phyloP scores from a whole-genome alignment of 192 early-diverging fungal species.

The Gonapodya prolifera region DNA sequence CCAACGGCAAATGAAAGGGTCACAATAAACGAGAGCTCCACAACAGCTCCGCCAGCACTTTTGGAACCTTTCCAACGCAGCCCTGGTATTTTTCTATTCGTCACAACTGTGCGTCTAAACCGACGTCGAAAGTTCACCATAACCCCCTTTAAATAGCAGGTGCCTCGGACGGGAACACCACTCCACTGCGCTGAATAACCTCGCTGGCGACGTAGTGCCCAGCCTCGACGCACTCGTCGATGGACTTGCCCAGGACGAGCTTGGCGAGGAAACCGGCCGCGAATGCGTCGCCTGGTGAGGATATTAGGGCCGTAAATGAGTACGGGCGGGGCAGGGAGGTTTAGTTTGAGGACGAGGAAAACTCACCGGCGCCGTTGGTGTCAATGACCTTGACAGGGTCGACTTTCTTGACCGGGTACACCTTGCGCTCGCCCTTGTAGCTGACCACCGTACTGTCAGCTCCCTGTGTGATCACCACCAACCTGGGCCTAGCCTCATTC shows the following conservation, averaged over 20 bases:
- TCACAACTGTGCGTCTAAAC: no score
- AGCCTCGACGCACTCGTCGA: constrained; percentile 61
- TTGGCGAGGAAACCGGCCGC: constrained; percentile 84
- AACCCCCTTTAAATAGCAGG: no score
- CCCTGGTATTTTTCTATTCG: no score
- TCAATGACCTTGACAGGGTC: constrained; percentile 68
- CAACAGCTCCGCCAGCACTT: no score
- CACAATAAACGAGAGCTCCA: no score
- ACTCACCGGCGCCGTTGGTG: constrained; percentile 87
- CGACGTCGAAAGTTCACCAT: no score
- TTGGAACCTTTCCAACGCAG: no score
- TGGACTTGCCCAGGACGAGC: constrained; percentile 54
- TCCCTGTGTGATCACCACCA: constrained; percentile 91
- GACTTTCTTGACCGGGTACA: constrained; percentile 12
- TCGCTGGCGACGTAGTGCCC: constrained; percentile 84
- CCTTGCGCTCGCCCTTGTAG: constrained; percentile 24
- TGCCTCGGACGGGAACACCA: not conserved
- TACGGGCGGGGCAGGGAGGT: not conserved
- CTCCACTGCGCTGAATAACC: constrained; percentile 45
- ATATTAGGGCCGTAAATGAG: not conserved
- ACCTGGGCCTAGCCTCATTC: constrained; percentile 53
- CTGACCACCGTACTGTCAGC: constrained; percentile 55
- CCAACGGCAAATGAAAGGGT: no score
- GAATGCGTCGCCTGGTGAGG: constrained; percentile 60
- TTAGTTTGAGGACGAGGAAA: no score